Base-by-base conservation (phyloP, 345 rosid genomes). In the Passiflora organensis region DNA sequence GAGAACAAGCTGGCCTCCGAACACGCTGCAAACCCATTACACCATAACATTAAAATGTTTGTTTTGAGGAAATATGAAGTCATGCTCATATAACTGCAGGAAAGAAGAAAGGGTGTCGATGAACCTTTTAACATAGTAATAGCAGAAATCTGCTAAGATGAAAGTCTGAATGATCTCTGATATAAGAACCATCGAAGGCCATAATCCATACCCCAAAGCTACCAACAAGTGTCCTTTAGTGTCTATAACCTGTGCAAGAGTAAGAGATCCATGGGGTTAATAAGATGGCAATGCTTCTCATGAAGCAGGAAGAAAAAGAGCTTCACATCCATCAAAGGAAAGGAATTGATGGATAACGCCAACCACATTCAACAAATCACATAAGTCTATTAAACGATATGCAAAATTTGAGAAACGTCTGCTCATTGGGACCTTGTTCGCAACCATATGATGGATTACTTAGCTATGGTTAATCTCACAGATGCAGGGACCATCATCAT, bases 141-240 rank as follows among this genome's bases (percentile, higher is more conserved):
- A 67, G 62, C 72, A 67, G 38, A 67, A 67, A 50, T 67, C 72
- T 11, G 72, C 62, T 11, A 67, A 66, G 36, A 67, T 67, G 63
- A 67, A 67, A 6, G 67, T 67, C 13, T 67, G 71, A 22, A 66
- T 60, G 4, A 66, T 41, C 48, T 66, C 71, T 15, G 71, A 66
- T 32, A 66, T 54, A 15, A 67, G 58, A 42, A 61, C 72, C 66
- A 55, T 55, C 1, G 47, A 41, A 5, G 72, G 72, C 72, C 72
- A 67, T 37, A 60, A 36, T 23, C 72, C 72, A 28, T 67, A 67
- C 20, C 66, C 66, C 24, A 67, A 13, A 13, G 71, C 66, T 1
- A 55, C 48, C 20, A 67, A 37, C 12, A 67, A 55, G 44, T 49
- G 66, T 16, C 71, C 66, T 43, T 47, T 43, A 43, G 55, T 67